Evolutionary conservation across 129 eudicot species (phyloP), one percentile per base, ranked within the genome.

Genomic region (Flaveria trinervia): DNA sequence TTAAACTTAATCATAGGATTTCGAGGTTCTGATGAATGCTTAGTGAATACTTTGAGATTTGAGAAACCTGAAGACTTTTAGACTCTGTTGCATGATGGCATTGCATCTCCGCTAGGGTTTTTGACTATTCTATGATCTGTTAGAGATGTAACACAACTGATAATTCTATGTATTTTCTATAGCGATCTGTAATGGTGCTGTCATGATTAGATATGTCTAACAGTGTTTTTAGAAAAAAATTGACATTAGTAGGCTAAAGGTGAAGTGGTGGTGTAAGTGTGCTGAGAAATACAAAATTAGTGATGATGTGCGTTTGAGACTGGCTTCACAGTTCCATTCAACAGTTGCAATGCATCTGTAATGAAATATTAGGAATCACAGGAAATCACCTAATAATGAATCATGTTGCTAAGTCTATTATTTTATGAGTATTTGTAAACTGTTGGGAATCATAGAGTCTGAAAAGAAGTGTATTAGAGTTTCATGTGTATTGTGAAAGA

Each of bases 71-170:
- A 36, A 5, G 41, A 36, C 41, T 36, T 36, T 36, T 36, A 36
- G 59, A 74, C 71, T 74, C 65, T 51, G 57, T 67, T 48, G 55
- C 48, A 39, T 54, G 28, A 18, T 77, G 45, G 14, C 74, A 41
- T 52, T 67, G 74, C 67, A 4, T 67, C 28, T 26, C 23, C 41
- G 23, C 74, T 77, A 77, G 74, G 81, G 74, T 41, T 77, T 49
- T 66, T 77, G 46, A 23, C 18, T 10, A 41, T 52, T 77, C 28
- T 76, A 66, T 16, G 4, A 9, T 17, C 36, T 45, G 18, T 46
- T 23, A 55, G 52, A 26, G 79, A 14, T 59, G 70, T 16, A 74
- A 60, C 49, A 62, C 33, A 49, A n/a, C 62, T 62, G 62, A 3
- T 18, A 61, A n/a, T 14, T 2, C 0, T 54, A 18, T 66, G 44